Evolutionary conservation across 2,329 filamentous ascomycete species (phyloP), one percentile per base, ranked within the genome.

Genomic region (Talaromyces rugulosus): DNA sequence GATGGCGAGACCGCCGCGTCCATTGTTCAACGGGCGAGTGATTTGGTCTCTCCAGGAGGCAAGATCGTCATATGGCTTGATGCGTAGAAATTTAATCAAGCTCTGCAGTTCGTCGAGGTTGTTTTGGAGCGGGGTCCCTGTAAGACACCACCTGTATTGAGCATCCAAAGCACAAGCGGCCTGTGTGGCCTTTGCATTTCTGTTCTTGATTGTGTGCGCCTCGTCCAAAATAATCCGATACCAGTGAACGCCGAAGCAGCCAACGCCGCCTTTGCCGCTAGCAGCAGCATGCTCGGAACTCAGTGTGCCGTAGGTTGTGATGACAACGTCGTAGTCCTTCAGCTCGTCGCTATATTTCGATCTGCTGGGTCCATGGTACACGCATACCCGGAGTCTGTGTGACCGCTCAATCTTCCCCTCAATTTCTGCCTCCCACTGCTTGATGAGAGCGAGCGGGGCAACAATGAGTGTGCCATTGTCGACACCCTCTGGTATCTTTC

Each of bases 131-230:
- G 95, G 95, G 1, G 95, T 99, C 59, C 95, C 95, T 0, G 93
- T 96, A 64, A 99, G 79, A 72, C 95, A 98, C 95, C 95, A 99
- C 64, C 95, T 85, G 70, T 96, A 98, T 73, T 95, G 89, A 23
- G 91, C 88, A 33, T 89, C 83, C 34, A 99, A 78, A 1, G 91
- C 91, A 72, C 89, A 99, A 67, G 91, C 95, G 1, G 95, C 93
- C 74, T 96, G 92, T 1, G 94, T 96, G 47, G 91, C 89, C 77
- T 99, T 99, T 27, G 95, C 92, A 67, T 96, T 96, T 65, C 94
- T 89, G 72, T 99, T 99, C 80, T 99, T 99, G 83, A 99, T 97
- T 1, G 91, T 96, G 75, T 99, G 95, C 1, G 95, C 95, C 79
- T 99, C 95, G 66, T 99, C 95, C 2, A 99, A 83, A 66, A 99